Evolutionary conservation across 2,329 filamentous ascomycete species (phyloP).

Genomic region (Aspergillus pseudonomiae): DNA sequence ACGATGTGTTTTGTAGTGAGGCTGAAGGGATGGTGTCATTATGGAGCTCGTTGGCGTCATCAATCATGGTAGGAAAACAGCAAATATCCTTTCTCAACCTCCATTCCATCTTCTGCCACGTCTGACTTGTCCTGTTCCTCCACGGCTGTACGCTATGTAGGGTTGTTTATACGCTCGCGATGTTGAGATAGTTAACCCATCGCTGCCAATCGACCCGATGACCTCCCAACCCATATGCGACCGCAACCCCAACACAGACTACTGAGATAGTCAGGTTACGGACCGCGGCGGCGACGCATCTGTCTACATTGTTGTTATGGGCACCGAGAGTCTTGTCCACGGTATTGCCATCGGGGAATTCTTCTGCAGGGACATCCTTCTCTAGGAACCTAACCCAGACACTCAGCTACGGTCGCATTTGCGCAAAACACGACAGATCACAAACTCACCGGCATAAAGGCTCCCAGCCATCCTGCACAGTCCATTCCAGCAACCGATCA

Average conservation of each 20-base stretch:
- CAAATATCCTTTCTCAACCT: neutral
- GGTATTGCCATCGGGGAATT: slow-evolving; percentile 15
- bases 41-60: neutral
- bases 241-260: neutral
- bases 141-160: too few relatives aligned
- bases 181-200: neutral
- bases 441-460: slow-evolving; percentile 16
- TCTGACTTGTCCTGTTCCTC: too few relatives aligned
- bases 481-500: slow-evolving; percentile 17
- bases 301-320: slow-evolving; percentile 3
- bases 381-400: slow-evolving; percentile 10
- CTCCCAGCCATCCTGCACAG: slow-evolving; percentile 20
- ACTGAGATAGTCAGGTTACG: slow-evolving; percentile 5
- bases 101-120: neutral
- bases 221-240: neutral
- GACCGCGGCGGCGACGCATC: neutral
- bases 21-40: neutral
- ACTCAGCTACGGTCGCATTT: neutral
- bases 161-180: neutral
- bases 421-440: neutral
- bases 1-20: too few relatives aligned
- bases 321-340: slow-evolving; percentile 1
- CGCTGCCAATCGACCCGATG: neutral
- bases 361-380: slow-evolving; percentile 5
- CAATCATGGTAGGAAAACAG: neutral